Base-by-base conservation (phyloP, 2,329 filamentous ascomycete genomes). In the Penicillium sp. region DNA sequence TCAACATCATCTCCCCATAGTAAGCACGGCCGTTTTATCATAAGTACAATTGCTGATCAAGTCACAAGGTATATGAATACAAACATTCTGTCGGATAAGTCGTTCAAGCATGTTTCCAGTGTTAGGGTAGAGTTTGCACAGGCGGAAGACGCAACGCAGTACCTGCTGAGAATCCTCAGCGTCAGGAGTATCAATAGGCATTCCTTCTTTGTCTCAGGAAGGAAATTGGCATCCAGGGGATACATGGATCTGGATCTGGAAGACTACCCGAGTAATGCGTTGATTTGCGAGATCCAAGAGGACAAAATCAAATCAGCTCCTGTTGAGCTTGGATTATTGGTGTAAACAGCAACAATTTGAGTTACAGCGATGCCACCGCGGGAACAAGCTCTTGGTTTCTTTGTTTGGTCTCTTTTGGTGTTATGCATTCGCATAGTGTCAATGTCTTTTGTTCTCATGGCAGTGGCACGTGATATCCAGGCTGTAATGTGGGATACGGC, bases 1-100 rank as follows among this genome's bases (percentile, higher is more conserved):
- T 76, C 3, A 74, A 73, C 46, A 57, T 72, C 27, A 71, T 75
- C 37, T 70, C 69, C 4, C 72, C 73, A 4, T 74, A 71, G 72
- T 74, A 52, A 52, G 38, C 8, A 37, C 4, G 18, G 18, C 13
- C 35, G 32, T 42, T 27, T 18, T 42, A 23, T 32, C 2, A 42
- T n/a, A 10, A 18, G 16, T 3, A 4, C 35, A 39, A 37, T 13
- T 31, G 10, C 42, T 47, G 8, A 35, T 58, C 44, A 46, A 23
- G 29, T 46, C 18, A 21, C n/a, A 34, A 72, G 70, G 71, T 73
- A 72, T 54, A 64, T 72, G 31, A 59, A 65, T 47, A 72, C 68
- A 6, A 65, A 64, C 6, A 71, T 74, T 46, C 54, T 73, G 32
- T 66, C 68, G 31, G 50, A 64, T 10, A 58, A 58, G 16, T 60